These are phyloP conservation scores for Juglanconis juglandina DNA, from an alignment of 2,329 filamentous ascomycete genomes.

Conservation along the genomic window DNA sequence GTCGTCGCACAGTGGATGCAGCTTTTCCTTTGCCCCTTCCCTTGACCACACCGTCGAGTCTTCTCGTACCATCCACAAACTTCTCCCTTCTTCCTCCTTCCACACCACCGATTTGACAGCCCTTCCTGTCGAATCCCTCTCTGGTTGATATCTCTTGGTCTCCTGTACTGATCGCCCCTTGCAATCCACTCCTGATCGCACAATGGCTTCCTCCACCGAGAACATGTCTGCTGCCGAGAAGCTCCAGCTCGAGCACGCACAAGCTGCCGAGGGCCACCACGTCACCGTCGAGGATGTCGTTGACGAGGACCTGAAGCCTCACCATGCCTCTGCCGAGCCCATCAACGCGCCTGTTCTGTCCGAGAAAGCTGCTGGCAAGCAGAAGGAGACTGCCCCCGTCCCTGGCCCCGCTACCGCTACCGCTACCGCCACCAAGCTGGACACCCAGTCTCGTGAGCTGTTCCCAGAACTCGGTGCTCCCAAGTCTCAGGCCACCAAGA, in stretches of 20 bases:
- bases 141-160: slow-evolving; percentile 20
- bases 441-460: slow-evolving; percentile 83
- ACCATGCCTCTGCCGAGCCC: slow-evolving; percentile 38
- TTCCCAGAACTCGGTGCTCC: slow-evolving; percentile 84
- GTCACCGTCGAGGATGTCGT: slow-evolving; percentile 75
- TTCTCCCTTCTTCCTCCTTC: neutral
- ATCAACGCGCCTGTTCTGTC: slow-evolving; percentile 48
- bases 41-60: slow-evolving; percentile 2
- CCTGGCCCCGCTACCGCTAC: slow-evolving; percentile 28
- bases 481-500: slow-evolving; percentile 64
- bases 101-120: slow-evolving; percentile 16
- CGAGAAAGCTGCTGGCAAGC: slow-evolving; percentile 66
- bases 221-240: slow-evolving; percentile 57
- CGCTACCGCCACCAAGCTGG: slow-evolving; percentile 51
- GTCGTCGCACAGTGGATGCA: slow-evolving; percentile 12
- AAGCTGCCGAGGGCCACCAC: slow-evolving; percentile 44
- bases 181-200: slow-evolving; percentile 18
- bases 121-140: slow-evolving; percentile 19
- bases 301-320: slow-evolving; percentile 64
- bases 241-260: slow-evolving; percentile 61
- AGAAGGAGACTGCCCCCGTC: slow-evolving; percentile 40
- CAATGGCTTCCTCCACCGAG: slow-evolving; percentile 40
- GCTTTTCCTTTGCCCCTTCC: neutral
- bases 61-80: slow-evolving; percentile 5
- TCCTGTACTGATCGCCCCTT: slow-evolving; percentile 19